phyloP scores from a whole-genome alignment of 306 rosid species.

The Sophora flavescens region DNA sequence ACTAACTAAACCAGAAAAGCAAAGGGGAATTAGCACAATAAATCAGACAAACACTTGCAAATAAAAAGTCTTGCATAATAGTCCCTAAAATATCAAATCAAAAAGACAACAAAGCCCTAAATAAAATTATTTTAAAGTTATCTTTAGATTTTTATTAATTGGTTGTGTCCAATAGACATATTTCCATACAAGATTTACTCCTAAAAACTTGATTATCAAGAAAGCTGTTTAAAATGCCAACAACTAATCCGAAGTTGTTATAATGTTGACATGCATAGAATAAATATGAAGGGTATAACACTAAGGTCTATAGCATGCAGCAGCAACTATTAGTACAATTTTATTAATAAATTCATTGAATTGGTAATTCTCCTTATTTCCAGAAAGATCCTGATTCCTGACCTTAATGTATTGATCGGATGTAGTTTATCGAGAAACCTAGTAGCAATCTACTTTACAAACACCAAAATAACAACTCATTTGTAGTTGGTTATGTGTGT shows the following conservation, averaged over 20 bases:
- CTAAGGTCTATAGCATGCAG: neutral
- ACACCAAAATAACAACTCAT: neutral
- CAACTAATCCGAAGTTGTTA: neutral
- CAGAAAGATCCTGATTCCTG: neutral
- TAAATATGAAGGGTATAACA: too few species aligned
- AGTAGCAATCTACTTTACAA: neutral
- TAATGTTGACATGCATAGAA: neutral
- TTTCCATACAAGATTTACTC: too few species aligned
- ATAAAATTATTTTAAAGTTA: too few species aligned
- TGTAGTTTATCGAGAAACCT: neutral
- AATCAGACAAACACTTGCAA: too few species aligned
- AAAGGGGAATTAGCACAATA: too few species aligned
- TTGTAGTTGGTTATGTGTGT: neutral
- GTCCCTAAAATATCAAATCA: too few species aligned
- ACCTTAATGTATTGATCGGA: neutral
- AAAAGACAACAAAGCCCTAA: too few species aligned
- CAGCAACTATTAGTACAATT: neutral
- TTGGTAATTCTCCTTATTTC: too few species aligned
- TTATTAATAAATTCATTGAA: slow-evolving; percentile 2
- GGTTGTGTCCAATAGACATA: too few species aligned
- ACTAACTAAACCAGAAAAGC: too few species aligned
- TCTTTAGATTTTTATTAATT: too few species aligned
- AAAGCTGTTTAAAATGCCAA: neutral
- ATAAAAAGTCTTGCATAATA: too few species aligned
- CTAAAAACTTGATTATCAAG: neutral